These are phyloP conservation scores for Arbutus unedo DNA, from an alignment of 148 eudicot species.

Conservation along the genomic window DNA sequence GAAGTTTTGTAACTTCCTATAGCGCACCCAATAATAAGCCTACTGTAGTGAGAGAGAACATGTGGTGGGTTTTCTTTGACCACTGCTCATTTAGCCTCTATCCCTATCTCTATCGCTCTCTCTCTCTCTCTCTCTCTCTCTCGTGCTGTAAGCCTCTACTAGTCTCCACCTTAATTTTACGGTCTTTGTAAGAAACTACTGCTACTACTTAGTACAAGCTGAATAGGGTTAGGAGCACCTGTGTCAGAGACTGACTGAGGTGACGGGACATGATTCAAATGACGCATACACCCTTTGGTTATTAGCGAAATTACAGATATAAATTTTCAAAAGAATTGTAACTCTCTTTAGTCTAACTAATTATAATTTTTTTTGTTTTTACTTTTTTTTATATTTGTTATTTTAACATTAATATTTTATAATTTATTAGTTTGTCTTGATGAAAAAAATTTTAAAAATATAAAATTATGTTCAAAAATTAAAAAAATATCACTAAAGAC, in stretches of 20 bases:
- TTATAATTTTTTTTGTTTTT: no score
- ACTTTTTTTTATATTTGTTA: no score
- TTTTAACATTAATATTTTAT: no score
- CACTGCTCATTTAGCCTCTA: not conserved
- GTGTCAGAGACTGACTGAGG: not conserved
- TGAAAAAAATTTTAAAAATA: no score
- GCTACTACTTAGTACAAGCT: not conserved
- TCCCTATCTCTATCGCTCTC: not conserved
- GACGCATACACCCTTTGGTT: not conserved
- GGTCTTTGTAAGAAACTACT: not conserved
- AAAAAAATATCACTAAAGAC: no score
- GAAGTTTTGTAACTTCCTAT: not conserved
- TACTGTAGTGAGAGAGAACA: not conserved
- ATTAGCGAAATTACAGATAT: not conserved
- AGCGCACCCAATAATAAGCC: not conserved
- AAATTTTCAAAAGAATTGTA: no score
- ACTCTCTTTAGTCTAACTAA: no score
- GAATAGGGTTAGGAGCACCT: not conserved
- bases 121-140: not conserved
- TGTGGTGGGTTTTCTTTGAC: conserved; percentile 7
- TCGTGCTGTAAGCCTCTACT: not conserved
- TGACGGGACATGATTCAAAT: not conserved
- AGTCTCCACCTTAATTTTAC: not conserved
- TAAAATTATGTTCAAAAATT: no score
- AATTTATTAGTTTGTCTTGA: no score